Evolutionary conservation across 2,329 filamentous ascomycete genomes (phyloP).

Genomic region (Fusarium begoniae): DNA sequence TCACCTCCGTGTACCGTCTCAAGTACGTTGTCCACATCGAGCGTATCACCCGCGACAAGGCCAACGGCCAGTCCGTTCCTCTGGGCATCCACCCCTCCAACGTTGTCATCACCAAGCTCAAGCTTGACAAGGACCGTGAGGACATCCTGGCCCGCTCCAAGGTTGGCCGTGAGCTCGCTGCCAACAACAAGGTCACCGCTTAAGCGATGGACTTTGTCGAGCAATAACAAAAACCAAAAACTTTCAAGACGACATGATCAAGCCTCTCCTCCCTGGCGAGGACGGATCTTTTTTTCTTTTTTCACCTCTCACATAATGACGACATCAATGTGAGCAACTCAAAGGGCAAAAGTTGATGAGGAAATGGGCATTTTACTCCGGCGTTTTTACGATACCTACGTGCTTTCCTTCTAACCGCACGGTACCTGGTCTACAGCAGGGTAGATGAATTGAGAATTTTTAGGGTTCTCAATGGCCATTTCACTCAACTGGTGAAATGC

Average conservation of each 20-base stretch:
- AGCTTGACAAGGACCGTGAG: conserved; percentile 96
- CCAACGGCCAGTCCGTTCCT: conserved; percentile 93
- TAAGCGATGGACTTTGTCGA: conserved; percentile 48
- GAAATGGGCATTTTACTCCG: conserved; percentile 52
- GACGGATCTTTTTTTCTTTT: conserved; percentile 34
- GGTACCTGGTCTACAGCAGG: conserved; percentile 48
- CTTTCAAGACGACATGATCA: conserved; percentile 30
- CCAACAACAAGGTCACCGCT: conserved; percentile 74
- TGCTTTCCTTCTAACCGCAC: conserved; percentile 40
- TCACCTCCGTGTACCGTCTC: conserved; percentile 96
- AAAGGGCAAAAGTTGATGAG: conserved; percentile 43
- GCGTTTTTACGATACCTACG: conserved; percentile 49
- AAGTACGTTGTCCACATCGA: conserved; percentile 98
- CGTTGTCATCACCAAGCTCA: conserved; percentile 98
- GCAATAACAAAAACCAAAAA: conserved; percentile 35
- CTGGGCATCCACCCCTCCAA: conserved; percentile 96
- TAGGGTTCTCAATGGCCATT: conserved; percentile 75
- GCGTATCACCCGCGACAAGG: conserved; percentile 97
- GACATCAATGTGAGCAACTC: conserved; percentile 26
- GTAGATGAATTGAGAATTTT: conserved; percentile 57
- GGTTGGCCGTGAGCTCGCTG: conserved; percentile 78
- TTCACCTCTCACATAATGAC: conserved; percentile 24
- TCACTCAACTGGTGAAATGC: conserved; percentile 73
- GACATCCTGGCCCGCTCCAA: conserved; percentile 87
- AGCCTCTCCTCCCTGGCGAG: conserved; percentile 34